These are phyloP conservation scores for Pueraria montana DNA, from an alignment of 306 rosid species.

Conservation along the genomic window DNA sequence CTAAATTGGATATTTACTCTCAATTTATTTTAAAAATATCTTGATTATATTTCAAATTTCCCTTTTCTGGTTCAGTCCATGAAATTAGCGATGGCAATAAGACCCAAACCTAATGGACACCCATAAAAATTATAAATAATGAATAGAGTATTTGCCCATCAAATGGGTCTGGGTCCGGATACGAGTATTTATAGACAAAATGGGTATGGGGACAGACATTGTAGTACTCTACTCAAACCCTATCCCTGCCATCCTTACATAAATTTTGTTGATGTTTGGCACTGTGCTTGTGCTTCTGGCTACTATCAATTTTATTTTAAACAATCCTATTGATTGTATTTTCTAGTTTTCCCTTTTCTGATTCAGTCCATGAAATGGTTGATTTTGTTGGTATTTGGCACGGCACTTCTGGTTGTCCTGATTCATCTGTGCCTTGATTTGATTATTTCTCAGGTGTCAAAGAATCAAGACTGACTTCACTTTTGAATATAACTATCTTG, in stretches of 20 bases:
- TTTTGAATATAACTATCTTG: constrained; percentile 87
- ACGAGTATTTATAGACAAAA: background rate
- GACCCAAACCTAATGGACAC: background rate
- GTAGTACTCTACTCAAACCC: background rate
- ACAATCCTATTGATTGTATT: constrained; percentile 1
- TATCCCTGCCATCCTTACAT: background rate
- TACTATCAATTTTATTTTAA: background rate
- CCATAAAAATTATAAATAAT: background rate
- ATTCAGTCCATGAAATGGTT: constrained; percentile 4
- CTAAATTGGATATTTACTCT: background rate
- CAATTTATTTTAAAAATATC: background rate
- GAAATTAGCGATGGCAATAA: background rate
- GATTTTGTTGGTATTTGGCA: constrained; percentile 13
- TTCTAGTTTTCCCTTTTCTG: background rate
- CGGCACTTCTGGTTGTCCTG: constrained; percentile 17
- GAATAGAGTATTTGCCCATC: background rate
- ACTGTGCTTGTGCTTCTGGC: background rate
- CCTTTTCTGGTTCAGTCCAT: background rate
- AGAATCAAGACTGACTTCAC: constrained; percentile 92
- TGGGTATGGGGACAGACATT: background rate
- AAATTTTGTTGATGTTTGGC: background rate
- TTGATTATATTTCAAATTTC: background rate
- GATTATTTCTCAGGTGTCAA: constrained; percentile 75
- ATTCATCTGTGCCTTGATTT: constrained; percentile 34
- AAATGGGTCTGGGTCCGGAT: background rate